phyloP scores from a whole-genome alignment of 2,329 filamentous ascomycete genomes.

The Aurifilum marmelostoma region DNA sequence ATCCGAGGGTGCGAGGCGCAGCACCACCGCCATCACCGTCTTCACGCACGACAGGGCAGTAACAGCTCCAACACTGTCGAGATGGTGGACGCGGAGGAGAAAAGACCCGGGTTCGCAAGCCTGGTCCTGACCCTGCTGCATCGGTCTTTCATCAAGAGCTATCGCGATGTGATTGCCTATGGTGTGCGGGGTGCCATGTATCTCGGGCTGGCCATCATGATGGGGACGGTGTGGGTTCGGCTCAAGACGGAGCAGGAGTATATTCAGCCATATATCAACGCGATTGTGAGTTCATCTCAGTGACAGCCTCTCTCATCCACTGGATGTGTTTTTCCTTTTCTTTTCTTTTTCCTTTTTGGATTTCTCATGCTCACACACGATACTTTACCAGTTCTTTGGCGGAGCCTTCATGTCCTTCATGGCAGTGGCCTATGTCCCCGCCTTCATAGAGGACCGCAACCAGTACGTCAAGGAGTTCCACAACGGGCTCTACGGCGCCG shows the following conservation, averaged over 20 bases:
- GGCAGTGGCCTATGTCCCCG: constrained; percentile 83
- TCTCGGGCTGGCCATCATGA: constrained; percentile 76
- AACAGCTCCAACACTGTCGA: constrained; percentile 32
- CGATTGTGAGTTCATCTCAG: constrained; percentile 58
- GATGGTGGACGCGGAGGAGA: constrained; percentile 34
- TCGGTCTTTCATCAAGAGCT: constrained; percentile 80
- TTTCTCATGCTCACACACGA: not conserved
- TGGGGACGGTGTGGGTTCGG: constrained; percentile 86
- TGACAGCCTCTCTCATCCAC: too few species aligned
- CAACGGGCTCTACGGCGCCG: constrained; percentile 79
- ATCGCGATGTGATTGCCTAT: constrained; percentile 83
- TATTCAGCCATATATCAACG: constrained; percentile 82
- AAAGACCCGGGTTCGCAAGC: constrained; percentile 49
- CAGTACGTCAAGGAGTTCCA: constrained; percentile 77
- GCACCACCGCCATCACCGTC: constrained; percentile 31
- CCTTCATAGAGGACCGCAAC: constrained; percentile 77
- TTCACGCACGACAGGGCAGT: constrained; percentile 5
- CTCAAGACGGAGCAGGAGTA: constrained; percentile 68
- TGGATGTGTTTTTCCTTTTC: not conserved
- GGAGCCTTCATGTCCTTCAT: constrained; percentile 79
- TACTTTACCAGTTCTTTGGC: constrained; percentile 60
- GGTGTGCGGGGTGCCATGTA: constrained; percentile 85
- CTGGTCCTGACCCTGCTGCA: constrained; percentile 71
- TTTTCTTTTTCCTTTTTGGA: too few species aligned
- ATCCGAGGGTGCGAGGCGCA: constrained; percentile 37